Conservation (phyloP, 352 stramenopile genomes). For the Plasmopara muralis region DNA sequence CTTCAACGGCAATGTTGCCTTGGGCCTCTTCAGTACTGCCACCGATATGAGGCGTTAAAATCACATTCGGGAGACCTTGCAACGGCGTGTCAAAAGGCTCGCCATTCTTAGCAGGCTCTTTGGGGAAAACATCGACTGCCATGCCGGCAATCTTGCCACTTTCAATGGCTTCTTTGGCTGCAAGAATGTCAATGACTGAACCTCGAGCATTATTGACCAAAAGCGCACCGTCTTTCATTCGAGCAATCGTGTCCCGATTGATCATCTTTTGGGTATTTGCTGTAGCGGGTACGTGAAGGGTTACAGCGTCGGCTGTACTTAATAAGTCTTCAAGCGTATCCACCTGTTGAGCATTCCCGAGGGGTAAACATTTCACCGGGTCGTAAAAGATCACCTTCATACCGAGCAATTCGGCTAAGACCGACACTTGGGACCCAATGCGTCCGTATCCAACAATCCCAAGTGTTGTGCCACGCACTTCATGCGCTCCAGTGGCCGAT, state of each 20-base stretch:
- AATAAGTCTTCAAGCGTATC: constrained; percentile 84
- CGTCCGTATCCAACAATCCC: constrained; percentile 76
- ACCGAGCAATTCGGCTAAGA: constrained; percentile 80
- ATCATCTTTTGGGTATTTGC: constrained; percentile 90
- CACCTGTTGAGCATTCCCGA: constrained; percentile 75
- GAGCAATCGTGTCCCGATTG: constrained; percentile 75
- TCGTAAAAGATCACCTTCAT: constrained; percentile 95
- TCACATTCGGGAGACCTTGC: constrained; percentile 89
- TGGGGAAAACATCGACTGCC: constrained; percentile 86
- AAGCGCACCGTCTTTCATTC: constrained; percentile 90
- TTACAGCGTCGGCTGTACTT: constrained; percentile 86
- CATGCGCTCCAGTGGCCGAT: constrained; percentile 64
- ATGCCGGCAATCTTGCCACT: constrained; percentile 74
- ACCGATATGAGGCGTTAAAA: constrained; percentile 93
- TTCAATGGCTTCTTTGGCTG: constrained; percentile 85
- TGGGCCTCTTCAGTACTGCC: constrained; percentile 95
- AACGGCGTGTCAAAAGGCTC: constrained; percentile 80
- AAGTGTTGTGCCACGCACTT: constrained; percentile 76
- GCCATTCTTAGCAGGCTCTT: constrained; percentile 83
- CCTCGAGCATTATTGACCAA: constrained; percentile 95
- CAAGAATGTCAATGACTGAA: constrained; percentile 92
- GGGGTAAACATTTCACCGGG: constrained; percentile 78
- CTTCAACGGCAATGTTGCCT: constrained; percentile 84
- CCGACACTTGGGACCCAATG: constrained; percentile 78
- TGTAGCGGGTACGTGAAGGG: constrained; percentile 94